Conservation (phyloP, 2,329 filamentous ascomycete genomes). For the Aspergillus luchuensis region DNA sequence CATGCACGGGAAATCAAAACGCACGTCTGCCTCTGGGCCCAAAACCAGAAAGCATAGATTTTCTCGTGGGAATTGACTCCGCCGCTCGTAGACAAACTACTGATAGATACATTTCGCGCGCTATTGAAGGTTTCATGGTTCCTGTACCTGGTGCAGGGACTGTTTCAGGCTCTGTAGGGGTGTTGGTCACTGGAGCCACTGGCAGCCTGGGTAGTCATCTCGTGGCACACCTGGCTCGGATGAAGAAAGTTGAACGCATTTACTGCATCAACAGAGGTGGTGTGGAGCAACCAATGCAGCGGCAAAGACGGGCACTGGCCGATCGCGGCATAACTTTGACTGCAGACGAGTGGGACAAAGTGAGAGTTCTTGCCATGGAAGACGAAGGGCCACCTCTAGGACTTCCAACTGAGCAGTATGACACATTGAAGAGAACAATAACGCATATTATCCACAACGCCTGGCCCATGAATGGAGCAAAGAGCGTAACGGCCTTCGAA, state of each 20-base stretch:
- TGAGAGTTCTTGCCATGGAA: slow-evolving; percentile 54
- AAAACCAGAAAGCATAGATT: neutral
- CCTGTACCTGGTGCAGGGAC: neutral
- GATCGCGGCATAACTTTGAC: slow-evolving; percentile 28
- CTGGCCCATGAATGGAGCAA: slow-evolving; percentile 31
- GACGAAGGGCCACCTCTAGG: slow-evolving; percentile 53
- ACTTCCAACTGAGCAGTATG: slow-evolving; percentile 44
- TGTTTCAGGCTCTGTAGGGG: slow-evolving; percentile 13
- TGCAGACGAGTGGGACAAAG: slow-evolving; percentile 33
- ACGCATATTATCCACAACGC: slow-evolving; percentile 50
- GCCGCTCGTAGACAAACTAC: slow-evolving; percentile 18
- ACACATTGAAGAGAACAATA: slow-evolving; percentile 38
- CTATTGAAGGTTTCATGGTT: slow-evolving; percentile 24
- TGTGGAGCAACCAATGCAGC: slow-evolving; percentile 26
- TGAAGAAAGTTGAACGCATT: slow-evolving; percentile 34
- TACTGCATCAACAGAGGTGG: slow-evolving; percentile 53
- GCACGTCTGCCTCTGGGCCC: slow-evolving; percentile 11
- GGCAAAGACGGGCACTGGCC: slow-evolving; percentile 40
- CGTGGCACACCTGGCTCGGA: slow-evolving; percentile 38
- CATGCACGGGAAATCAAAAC: slow-evolving; percentile 20
- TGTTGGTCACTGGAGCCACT: slow-evolving; percentile 48
- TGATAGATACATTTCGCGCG: slow-evolving; percentile 27
- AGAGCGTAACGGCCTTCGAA: slow-evolving; percentile 23
- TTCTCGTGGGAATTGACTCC: neutral
- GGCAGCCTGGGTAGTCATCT: slow-evolving; percentile 46